Evolutionary conservation across 2,329 filamentous ascomycete species (phyloP).

Genomic region (Fusarium subtropicale): DNA sequence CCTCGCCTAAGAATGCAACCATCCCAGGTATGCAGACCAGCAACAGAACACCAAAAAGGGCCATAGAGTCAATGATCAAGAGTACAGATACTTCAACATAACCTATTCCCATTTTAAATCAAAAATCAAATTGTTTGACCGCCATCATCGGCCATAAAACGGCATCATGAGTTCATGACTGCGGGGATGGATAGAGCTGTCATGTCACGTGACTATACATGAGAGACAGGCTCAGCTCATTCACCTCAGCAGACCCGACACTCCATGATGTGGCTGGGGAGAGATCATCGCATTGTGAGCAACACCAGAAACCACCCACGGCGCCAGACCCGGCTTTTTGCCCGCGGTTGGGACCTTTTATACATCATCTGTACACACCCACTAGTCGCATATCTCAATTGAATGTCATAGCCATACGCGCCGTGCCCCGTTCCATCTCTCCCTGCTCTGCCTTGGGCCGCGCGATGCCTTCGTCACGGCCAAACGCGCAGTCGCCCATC

Average conservation of each 20-base stretch:
- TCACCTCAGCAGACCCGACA: constrained; percentile 22
- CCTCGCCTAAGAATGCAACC: constrained; percentile 20
- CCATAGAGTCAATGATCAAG: not conserved
- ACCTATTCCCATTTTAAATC: not conserved
- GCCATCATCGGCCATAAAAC: constrained; percentile 4
- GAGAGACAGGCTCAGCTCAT: constrained; percentile 23
- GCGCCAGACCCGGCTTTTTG: constrained; percentile 39
- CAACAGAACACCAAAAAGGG: constrained; percentile 10
- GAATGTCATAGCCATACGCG: constrained; percentile 28
- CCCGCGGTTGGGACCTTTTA: constrained; percentile 38
- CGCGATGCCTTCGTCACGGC: constrained; percentile 45
- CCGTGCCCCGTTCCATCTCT: not conserved
- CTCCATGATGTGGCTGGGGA: constrained; percentile 47
- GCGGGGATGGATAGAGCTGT: constrained; percentile 36
- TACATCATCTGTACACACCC: not conserved
- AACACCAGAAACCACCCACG: constrained; percentile 34
- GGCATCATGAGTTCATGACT: constrained; percentile 48
- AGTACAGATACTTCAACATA: not conserved
- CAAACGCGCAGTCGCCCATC: constrained; percentile 38
- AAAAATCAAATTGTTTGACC: constrained; percentile 1
- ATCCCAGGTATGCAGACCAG: not conserved
- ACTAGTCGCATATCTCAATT: not conserved
- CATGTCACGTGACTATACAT: constrained; percentile 45
- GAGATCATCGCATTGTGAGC: constrained; percentile 15
- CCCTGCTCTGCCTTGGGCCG: constrained; percentile 8